These are phyloP conservation scores for Datisca glomerata DNA, from an alignment of 306 rosid genomes.

Conservation along the genomic window DNA sequence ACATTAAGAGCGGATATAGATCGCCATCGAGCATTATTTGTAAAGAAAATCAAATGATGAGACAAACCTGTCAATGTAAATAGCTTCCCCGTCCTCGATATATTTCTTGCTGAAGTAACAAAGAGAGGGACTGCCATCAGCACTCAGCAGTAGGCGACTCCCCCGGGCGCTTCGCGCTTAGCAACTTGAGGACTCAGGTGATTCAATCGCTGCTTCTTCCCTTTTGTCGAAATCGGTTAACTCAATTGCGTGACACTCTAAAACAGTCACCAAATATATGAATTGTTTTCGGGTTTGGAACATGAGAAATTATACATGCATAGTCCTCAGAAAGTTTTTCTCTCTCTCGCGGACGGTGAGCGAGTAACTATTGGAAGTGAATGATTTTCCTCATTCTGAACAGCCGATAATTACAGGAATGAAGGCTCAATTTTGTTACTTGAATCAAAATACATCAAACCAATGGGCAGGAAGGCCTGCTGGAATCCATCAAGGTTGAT, in stretches of 20 bases:
- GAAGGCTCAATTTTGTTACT: slow-evolving; percentile 19
- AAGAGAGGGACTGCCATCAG: slow-evolving; percentile 19
- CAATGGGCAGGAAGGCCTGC: slow-evolving; percentile 21
- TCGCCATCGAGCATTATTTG: slow-evolving; percentile 1
- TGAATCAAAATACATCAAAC: slow-evolving; percentile 9
- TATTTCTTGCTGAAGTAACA: slow-evolving; percentile 45
- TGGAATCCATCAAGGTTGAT: slow-evolving; percentile 28
- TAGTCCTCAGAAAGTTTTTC: slow-evolving; percentile 93
- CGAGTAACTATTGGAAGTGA: slow-evolving; percentile 46
- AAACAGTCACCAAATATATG: slow-evolving; percentile 83
- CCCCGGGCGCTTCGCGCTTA: slow-evolving; percentile 14
- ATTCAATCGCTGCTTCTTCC: slow-evolving; percentile 27
- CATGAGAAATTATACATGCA: slow-evolving; percentile 87
- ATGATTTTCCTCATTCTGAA: slow-evolving; percentile 21
- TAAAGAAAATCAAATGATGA: neutral
- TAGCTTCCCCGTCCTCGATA: slow-evolving; percentile 37
- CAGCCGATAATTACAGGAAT: slow-evolving; percentile 12
- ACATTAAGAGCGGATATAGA: slow-evolving; percentile 3
- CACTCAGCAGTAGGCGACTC: slow-evolving; percentile 17
- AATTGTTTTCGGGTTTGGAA: slow-evolving; percentile 75
- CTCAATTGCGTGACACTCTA: slow-evolving; percentile 60
- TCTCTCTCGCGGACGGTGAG: slow-evolving; percentile 57
- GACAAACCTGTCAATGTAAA: slow-evolving; percentile 43
- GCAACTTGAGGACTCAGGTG: slow-evolving; percentile 26
- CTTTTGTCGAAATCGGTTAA: slow-evolving; percentile 24